Base-by-base conservation (phyloP, 1,284 basidiomycete species). In the Farysia itapuensis region DNA sequence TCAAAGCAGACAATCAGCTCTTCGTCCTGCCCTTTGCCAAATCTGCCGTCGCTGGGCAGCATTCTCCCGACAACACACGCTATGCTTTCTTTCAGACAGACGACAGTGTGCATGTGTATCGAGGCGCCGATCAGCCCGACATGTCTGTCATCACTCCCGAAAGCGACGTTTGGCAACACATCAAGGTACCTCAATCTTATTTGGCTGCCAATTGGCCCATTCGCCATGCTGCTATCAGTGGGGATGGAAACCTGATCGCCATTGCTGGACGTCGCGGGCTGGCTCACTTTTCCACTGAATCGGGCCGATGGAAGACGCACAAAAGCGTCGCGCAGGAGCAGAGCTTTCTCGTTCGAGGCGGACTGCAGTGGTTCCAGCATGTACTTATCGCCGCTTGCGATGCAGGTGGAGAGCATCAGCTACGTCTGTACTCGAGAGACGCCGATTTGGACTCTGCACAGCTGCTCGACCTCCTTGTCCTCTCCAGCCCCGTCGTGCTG, bases 91-190 rank as follows among this genome's bases (percentile, higher is more conserved):
- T 96, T 26, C 91, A 96, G 77, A 85, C 94, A 83, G 92, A 97
- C 70, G 92, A 97, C 72, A 84, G 90, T 29, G 87, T 91, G 1
- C 82, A 96, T 4, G 86, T 98, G n/a, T 98, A 97, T 75, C 84
- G 95, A 48, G 94, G 95, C 3, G 89, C 90, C 16, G 94, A 98
- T 77, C 92, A 96, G 77, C 92, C 91, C 7, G 94, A 98, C 72
- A 88, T 95, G 85, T 93, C 90, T 71, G 86, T 98, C 36, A 96
- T 98, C 75, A 96, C 96, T 72, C 94, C 94, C n/a, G 93, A 96
- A 72, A 90, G 90, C 3, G 94, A 97, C 69, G 91, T 96, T 7
- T 74, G 71, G 71, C 71, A 64, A 20, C 54, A 59, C 31, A 43
- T 68, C 39, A 56, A 89, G 85, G 84, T 98, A n/a, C 95, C 95